phyloP scores from a whole-genome alignment of 805 yeast genomes.

The Lachancea meyersii region DNA sequence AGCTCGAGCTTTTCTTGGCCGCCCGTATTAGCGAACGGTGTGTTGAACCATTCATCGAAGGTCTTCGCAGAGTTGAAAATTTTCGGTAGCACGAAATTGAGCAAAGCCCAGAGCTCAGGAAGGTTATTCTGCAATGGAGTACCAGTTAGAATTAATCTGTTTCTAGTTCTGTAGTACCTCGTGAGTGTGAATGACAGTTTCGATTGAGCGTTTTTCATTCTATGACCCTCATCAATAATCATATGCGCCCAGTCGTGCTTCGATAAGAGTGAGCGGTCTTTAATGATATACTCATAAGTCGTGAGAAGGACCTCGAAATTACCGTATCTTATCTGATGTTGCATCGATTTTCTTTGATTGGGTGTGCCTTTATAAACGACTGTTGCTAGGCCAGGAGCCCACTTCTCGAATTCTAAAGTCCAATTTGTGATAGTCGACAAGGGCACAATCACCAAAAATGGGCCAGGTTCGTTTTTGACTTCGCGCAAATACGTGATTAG shows the following conservation, averaged over 20 bases:
- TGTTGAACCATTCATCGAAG: conserved; percentile 85
- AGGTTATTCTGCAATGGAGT: conserved; percentile 80
- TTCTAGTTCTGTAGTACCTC: conserved; percentile 64
- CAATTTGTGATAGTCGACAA: conserved; percentile 79
- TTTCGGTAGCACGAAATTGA: conserved; percentile 76
- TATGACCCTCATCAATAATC: conserved; percentile 88
- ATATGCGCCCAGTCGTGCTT: conserved; percentile 76
- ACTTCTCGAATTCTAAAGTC: conserved; percentile 79
- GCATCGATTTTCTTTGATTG: conserved; percentile 59
- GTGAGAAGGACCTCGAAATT: conserved; percentile 73
- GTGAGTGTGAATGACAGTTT: conserved; percentile 67
- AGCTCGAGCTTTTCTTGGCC: conserved; percentile 72
- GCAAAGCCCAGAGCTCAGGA: conserved; percentile 80
- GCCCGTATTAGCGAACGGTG: conserved; percentile 83
- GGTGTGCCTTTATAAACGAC: conserved; percentile 77
- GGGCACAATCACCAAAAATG: conserved; percentile 76
- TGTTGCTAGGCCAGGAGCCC: conserved; percentile 77
- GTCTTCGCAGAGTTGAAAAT: conserved; percentile 81
- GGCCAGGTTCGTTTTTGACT: conserved; percentile 56
- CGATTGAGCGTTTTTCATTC: conserved; percentile 76
- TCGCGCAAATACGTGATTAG: conserved; percentile 66
- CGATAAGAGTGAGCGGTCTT: conserved; percentile 64
- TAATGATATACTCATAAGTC: conserved; percentile 74
- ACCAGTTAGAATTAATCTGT: conserved; percentile 78
- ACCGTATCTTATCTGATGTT: conserved; percentile 56